Evolutionary conservation across 2,329 filamentous ascomycete species (phyloP).

Genomic region (Cercospora zeina): DNA sequence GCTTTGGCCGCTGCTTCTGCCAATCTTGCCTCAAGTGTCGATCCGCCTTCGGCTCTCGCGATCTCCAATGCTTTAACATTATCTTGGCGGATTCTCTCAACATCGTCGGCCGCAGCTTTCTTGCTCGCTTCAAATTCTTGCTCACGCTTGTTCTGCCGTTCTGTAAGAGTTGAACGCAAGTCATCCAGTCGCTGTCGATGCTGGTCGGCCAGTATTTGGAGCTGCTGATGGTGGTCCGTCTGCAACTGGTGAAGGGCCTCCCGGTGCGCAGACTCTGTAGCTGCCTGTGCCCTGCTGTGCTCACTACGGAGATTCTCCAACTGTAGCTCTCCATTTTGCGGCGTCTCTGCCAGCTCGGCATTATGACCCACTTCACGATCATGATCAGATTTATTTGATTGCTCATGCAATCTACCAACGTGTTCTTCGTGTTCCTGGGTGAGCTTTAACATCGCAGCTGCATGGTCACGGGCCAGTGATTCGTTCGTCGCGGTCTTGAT

Average conservation of each 20-base stretch:
- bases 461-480: slow-evolving; percentile 8
- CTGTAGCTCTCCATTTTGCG: slow-evolving; percentile 9
- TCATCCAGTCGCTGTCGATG: slow-evolving; percentile 18
- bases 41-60: slow-evolving; percentile 20
- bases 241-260: slow-evolving; percentile 14
- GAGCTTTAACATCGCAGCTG: not conserved
- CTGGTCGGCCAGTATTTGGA: slow-evolving; percentile 12
- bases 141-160: slow-evolving; percentile 18
- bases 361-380: slow-evolving; percentile 14
- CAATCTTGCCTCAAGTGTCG: slow-evolving; percentile 19
- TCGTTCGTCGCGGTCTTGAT: not conserved
- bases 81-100: slow-evolving; percentile 21
- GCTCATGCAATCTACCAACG: slow-evolving; percentile 16
- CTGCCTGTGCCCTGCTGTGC: slow-evolving; percentile 12
- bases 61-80: slow-evolving; percentile 12
- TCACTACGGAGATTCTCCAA: slow-evolving; percentile 19
- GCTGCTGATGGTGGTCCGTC: slow-evolving; percentile 14
- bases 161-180: slow-evolving; percentile 12
- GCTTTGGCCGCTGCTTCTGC: slow-evolving; percentile 25
- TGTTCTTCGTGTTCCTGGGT: slow-evolving; percentile 9
- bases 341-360: slow-evolving; percentile 9
- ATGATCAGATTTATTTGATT: slow-evolving; percentile 3
- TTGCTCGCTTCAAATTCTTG: slow-evolving; percentile 15
- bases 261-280: slow-evolving; percentile 12
- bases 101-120: slow-evolving; percentile 14